Evolutionary conservation across 2,329 filamentous ascomycete species (phyloP), one percentile per base, ranked within the genome.

Genomic region (Colletotrichum neosansevieriae): DNA sequence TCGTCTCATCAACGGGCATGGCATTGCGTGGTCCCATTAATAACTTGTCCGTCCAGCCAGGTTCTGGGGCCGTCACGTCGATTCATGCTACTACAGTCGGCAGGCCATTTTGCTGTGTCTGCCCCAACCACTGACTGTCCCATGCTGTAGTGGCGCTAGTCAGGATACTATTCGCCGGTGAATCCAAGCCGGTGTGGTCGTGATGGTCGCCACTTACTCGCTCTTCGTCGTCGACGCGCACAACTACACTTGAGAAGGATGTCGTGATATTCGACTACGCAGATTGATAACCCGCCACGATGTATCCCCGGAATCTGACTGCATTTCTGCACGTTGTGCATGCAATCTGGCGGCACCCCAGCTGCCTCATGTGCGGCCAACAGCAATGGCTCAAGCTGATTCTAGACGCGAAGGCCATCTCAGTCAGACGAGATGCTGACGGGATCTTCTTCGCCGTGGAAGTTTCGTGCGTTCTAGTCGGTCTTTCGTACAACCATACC

Each of bases 1-100:
- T 68, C 61, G 65, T 68, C 65, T 68, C 61, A 68, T 65, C 65
- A 56, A 60, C 61, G 65, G 65, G 54, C 61, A 64, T 65, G 40
- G 45, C 60, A 64, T 51, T 19, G 36, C 15, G n/a, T 51, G 29
- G 34, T 38, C 49, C 49, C 38, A 21, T 10, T 32, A 17, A 32
- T n/a, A n/a, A n/a, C n/a, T 4, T 53, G 38, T 47, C 49, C 13
- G 32, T 10, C 49, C 15, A 32, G 49, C 51, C 51, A 40, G 34
- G 51, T 40, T 62, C 58, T 62, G n/a, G 58, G 50, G 40, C 32
- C 57, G 62, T 40, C 36, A 38, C 51, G 44, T 21, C 36, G 50
- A 45, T 53, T 45, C 51, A 24, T 58, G 58, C 34, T 15, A 6
- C 34, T 15, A 6, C 15, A n/a, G 29, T 6, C 47, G 11, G 15